These are phyloP conservation scores for Lecanosticta acicola DNA, from an alignment of 2,329 filamentous ascomycete species.

Conservation along the genomic window DNA sequence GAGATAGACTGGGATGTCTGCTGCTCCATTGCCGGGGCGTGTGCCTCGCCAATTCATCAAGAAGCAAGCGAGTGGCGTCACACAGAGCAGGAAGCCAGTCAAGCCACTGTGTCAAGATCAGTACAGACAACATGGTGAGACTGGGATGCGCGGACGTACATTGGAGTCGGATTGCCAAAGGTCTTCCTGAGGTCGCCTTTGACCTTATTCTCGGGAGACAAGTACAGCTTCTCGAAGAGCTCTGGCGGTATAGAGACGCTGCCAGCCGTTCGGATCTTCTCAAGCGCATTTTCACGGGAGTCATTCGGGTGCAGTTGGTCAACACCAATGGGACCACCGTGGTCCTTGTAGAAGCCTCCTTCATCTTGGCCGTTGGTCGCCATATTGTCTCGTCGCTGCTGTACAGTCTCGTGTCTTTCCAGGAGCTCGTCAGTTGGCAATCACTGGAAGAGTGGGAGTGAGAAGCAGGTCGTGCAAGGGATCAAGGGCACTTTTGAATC, in stretches of 20 bases:
- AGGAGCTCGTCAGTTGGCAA: no score
- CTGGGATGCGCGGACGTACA: conserved; percentile 33
- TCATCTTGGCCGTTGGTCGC: conserved; percentile 3
- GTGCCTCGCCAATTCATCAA: conserved; percentile 57
- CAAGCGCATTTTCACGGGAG: conserved; percentile 34
- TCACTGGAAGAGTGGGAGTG: no score
- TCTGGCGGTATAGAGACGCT: conserved; percentile 50
- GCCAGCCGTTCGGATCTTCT: conserved; percentile 46
- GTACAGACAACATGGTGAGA: not conserved
- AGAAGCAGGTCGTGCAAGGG: no score
- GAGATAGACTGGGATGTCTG: conserved; percentile 37
- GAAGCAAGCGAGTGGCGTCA: conserved; percentile 50
- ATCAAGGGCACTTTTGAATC: no score
- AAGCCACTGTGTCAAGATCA: conserved; percentile 36
- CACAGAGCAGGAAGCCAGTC: conserved; percentile 51
- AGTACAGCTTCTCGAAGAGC: conserved; percentile 49
- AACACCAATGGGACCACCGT: not conserved
- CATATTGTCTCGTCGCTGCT: conserved; percentile 1
- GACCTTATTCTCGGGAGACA: conserved; percentile 46
- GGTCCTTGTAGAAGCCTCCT: not conserved
- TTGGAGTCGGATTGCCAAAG: conserved; percentile 27
- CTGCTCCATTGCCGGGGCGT: conserved; percentile 45
- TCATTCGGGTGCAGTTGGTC: conserved; percentile 8
- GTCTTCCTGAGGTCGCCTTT: conserved; percentile 47
- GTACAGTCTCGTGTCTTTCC: no score